Evolutionary conservation across 257 asterid species (phyloP), one percentile per base, ranked within the genome.

Genomic region (Nicotiana benthamiana): DNA sequence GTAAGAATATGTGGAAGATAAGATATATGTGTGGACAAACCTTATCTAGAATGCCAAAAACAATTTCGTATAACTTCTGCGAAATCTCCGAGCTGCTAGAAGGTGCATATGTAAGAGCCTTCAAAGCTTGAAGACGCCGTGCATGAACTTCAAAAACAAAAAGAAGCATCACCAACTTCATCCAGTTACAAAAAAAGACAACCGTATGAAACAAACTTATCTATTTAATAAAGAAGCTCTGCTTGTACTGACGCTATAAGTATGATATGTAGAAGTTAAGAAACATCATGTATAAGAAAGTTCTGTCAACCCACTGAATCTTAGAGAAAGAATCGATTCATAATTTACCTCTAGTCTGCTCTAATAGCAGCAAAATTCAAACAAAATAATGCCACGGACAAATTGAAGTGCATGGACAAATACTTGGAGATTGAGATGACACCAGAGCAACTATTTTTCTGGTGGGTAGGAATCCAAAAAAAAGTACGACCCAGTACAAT

Each of bases 61-160:
- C 98, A 82, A 96, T 94, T 85, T 94, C 97, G 53, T 96, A 96
- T 86, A 96, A 81, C 93, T 89, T 96, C 85, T 96, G 87, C 81
- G 91, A 86, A 83, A 96, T 92, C 84, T 96, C 99, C 40, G 97
- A 84, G 91, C 85, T 94, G 94, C 93, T 90, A 52, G 97, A 89
- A 82, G 99, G 98, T 82, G 97, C 97, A 84, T 96, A 90, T 26
- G 99, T 91, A 66, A 96, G 97, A 87, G 99, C 98, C 94, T 96
- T 96, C 75, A 96, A 80, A 0, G 99, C 99, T 90, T 96, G 99
- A 75, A 96, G 92, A 86, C 98, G 93, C 83, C 99, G 89, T 54
- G 99, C 87, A 88, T 96, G 99, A 92, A 96, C 99, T 96, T 88
- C 87, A 91, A 81, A 81, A 83, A 53, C 61, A 83, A 78, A 86